These are phyloP conservation scores for Yarrowia alimentaria DNA, from an alignment of 805 yeast species.

Conservation along the genomic window DNA sequence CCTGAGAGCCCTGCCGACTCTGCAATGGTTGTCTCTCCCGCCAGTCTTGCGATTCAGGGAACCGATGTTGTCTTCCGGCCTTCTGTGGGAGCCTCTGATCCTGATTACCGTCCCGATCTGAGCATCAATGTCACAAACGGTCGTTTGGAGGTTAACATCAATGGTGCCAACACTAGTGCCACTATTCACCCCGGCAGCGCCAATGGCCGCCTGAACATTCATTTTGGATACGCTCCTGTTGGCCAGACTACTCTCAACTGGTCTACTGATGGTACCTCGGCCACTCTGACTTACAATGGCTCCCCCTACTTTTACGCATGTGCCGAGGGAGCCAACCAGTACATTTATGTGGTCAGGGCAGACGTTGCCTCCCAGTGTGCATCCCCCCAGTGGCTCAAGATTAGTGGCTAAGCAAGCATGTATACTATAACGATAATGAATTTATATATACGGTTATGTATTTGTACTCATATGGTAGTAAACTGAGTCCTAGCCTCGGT, in stretches of 20 bases:
- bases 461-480: too few relatives aligned
- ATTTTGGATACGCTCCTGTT: constrained; percentile 6
- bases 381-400: constrained; percentile 17
- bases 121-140: constrained; percentile 15
- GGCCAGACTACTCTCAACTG: constrained; percentile 12
- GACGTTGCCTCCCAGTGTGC: constrained; percentile 1
- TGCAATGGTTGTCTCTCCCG: neutral
- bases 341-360: constrained; percentile 2
- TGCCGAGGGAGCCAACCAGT: constrained; percentile 4
- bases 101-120: constrained; percentile 12
- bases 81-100: constrained; percentile 12
- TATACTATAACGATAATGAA: too few relatives aligned
- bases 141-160: neutral
- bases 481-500: too few relatives aligned
- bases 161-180: constrained; percentile 3
- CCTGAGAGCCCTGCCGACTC: constrained; percentile 9
- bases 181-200: constrained; percentile 2
- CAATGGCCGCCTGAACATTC: constrained; percentile 3
- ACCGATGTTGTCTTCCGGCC: constrained; percentile 11
- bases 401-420: too few relatives aligned
- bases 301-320: constrained; percentile 17
- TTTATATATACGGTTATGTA: too few relatives aligned
- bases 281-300: constrained; percentile 10
- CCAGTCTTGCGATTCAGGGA: neutral
- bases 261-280: neutral